Evolutionary conservation across 2,329 filamentous ascomycete genomes (phyloP).

Genomic region (Colletotrichum cuscutae): DNA sequence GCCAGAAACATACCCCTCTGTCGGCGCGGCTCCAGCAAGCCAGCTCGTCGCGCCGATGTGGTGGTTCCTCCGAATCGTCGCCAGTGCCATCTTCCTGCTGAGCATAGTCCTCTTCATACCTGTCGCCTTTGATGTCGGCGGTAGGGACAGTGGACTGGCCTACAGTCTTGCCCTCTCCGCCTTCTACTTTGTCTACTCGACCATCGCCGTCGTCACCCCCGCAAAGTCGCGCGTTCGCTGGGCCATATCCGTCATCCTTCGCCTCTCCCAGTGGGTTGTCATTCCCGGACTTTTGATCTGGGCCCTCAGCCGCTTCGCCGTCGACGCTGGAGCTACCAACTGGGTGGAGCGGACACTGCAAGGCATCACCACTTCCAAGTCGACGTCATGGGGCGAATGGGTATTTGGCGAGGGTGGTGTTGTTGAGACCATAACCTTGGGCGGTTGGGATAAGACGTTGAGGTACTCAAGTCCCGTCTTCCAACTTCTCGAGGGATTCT

Average conservation of each 20-base stretch:
- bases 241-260: slow-evolving; percentile 74
- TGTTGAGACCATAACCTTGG: slow-evolving; percentile 82
- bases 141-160: slow-evolving; percentile 90
- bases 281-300: slow-evolving; percentile 91
- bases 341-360: slow-evolving; percentile 87
- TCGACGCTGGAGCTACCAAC: slow-evolving; percentile 80
- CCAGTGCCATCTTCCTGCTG: slow-evolving; percentile 86
- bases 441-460: slow-evolving; percentile 88
- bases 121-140: slow-evolving; percentile 97
- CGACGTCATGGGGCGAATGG: slow-evolving; percentile 82
- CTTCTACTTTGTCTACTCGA: slow-evolving; percentile 92
- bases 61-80: slow-evolving; percentile 81
- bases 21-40: slow-evolving; percentile 39
- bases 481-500: slow-evolving; percentile 95
- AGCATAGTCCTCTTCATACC: slow-evolving; percentile 96
- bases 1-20: slow-evolving; percentile 20
- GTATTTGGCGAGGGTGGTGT: slow-evolving; percentile 88
- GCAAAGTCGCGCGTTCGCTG: slow-evolving; percentile 79
- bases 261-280: slow-evolving; percentile 85
- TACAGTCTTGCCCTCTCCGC: slow-evolving; percentile 89
- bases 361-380: slow-evolving; percentile 69
- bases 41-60: slow-evolving; percentile 71
- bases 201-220: slow-evolving; percentile 83
- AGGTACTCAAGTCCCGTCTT: slow-evolving; percentile 94
- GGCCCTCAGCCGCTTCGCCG: slow-evolving; percentile 94